These are phyloP conservation scores for Phytophthora uliginosa DNA, from an alignment of 352 stramenopile genomes.

Conservation along the genomic window DNA sequence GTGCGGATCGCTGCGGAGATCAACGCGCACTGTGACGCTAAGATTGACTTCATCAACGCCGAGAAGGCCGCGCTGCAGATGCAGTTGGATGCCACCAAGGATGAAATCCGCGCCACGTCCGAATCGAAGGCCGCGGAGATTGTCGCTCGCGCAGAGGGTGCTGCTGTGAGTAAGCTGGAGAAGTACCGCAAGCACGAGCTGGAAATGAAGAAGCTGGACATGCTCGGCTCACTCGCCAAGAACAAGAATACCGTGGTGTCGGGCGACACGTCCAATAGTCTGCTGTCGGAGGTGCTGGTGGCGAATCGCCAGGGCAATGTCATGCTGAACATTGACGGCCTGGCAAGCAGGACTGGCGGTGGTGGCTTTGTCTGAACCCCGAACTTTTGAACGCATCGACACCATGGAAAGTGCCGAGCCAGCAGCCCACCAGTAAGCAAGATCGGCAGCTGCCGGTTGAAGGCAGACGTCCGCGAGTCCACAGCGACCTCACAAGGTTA, in stretches of 20 bases:
- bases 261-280: conserved; percentile 57
- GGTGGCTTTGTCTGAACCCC: conserved; percentile 20
- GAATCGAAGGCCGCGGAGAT: conserved; percentile 52
- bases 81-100: conserved; percentile 47
- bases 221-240: conserved; percentile 46
- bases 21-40: conserved; percentile 44
- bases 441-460: conserved; percentile 19
- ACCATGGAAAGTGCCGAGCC: background rate
- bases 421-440: conserved; percentile 1
- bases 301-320: conserved; percentile 57
- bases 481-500: background rate
- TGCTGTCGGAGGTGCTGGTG: conserved; percentile 58
- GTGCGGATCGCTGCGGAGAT: conserved; percentile 57
- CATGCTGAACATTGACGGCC: conserved; percentile 48
- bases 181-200: conserved; percentile 45
- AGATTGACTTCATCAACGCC: conserved; percentile 51
- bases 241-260: conserved; percentile 56
- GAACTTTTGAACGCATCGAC: conserved; percentile 8
- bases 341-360: conserved; percentile 30
- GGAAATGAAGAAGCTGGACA: conserved; percentile 54
- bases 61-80: conserved; percentile 46
- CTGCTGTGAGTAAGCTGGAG: conserved; percentile 50
- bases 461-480: conserved; percentile 10
- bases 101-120: conserved; percentile 38
- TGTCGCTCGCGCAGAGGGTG: conserved; percentile 48